These are phyloP conservation scores for Beauveria varroae DNA, from an alignment of 2,329 filamentous ascomycete species.

Conservation along the genomic window DNA sequence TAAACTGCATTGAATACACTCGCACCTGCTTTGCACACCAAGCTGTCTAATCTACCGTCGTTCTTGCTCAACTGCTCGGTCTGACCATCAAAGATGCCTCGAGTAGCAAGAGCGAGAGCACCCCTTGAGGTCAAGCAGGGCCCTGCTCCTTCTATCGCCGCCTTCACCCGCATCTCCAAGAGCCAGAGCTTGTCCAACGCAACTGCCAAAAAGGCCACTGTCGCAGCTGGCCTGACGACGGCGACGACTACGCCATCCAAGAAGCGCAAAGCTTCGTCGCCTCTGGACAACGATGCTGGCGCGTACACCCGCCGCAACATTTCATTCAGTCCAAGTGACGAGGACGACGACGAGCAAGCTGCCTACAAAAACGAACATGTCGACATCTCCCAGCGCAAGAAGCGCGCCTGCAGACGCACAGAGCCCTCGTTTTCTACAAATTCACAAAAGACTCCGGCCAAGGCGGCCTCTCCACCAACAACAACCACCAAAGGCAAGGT, in stretches of 20 bases:
- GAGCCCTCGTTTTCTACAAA: background rate
- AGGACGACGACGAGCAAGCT: background rate
- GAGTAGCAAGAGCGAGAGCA: slow-evolving; percentile 18
- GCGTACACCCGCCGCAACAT: background rate
- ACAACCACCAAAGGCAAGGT: slow-evolving; percentile 22
- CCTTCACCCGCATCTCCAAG: slow-evolving; percentile 43
- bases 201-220: background rate
- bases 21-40: background rate
- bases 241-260: background rate
- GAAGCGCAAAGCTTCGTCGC: slow-evolving; percentile 7
- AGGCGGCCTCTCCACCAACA: background rate
- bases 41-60: background rate
- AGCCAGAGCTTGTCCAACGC: slow-evolving; percentile 18
- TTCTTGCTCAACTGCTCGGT: background rate
- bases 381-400: slow-evolving; percentile 2
- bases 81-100: slow-evolving; percentile 18
- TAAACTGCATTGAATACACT: background rate
- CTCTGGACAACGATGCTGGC: background rate
- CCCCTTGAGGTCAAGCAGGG: slow-evolving; percentile 15
- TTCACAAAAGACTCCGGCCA: background rate
- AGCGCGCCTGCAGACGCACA: slow-evolving; percentile 5
- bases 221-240: background rate
- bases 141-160: slow-evolving; percentile 29
- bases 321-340: slow-evolving; percentile 8
- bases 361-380: background rate